A percentile compares a stretch with the other conserved stretches of the same genome.
phyloP scores from a whole-genome alignment of 2,329 filamentous ascomycete genomes.

The Trichoderma guizhouense region DNA sequence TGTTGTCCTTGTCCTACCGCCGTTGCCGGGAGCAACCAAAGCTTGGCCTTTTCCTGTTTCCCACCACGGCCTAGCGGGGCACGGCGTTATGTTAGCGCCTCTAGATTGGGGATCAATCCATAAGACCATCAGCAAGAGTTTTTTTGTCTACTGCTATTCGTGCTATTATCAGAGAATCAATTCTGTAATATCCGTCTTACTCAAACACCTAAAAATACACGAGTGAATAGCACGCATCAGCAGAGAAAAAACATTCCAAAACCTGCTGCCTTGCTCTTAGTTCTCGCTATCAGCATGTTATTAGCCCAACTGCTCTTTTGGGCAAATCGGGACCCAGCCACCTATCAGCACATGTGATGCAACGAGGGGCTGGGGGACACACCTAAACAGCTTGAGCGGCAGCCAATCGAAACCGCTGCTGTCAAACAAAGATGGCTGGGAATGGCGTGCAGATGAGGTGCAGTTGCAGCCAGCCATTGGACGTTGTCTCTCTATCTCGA shows the following conservation, averaged over 20 bases:
- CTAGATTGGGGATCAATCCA: neutral
- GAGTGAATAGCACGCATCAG: neutral
- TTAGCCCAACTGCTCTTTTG: constrained; percentile 1
- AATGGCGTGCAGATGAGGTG: neutral
- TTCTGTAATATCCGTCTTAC: neutral
- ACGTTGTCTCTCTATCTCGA: neutral
- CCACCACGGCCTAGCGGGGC: neutral
- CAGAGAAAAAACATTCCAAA: neutral
- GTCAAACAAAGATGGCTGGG: neutral
- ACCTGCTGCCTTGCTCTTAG: neutral
- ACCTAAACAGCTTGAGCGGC: neutral
- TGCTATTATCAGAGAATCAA: neutral
- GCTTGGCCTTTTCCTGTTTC: neutral
- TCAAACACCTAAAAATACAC: neutral
- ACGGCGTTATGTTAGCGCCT: neutral
- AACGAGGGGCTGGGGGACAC: neutral
- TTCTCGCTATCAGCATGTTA: neutral
- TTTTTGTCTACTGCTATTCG: neutral
- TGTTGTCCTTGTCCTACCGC: constrained; percentile 6
- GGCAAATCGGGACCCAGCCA: constrained; percentile 9
- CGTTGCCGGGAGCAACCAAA: constrained; percentile 15
- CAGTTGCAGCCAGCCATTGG: neutral
- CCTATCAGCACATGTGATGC: constrained; percentile 10
- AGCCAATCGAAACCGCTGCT: neutral
- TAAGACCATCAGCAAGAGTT: neutral